Conservation (phyloP, 2,329 filamentous ascomycete species). For the Fusarium austroafricanum region DNA sequence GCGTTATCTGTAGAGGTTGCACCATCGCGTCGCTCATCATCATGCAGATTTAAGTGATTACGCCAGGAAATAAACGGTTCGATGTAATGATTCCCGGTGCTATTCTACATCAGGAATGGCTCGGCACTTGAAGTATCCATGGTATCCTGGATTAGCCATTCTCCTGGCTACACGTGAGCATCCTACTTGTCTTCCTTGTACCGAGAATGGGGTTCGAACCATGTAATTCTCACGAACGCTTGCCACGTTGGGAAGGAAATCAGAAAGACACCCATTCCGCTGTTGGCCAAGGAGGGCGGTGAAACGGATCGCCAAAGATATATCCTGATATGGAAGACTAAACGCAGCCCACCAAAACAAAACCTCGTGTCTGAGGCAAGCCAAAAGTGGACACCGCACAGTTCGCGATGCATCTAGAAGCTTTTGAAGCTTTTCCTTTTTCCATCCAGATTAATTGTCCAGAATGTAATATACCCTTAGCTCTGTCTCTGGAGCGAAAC, state of each 20-base stretch:
- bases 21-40: constrained; percentile 1
- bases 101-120: not conserved
- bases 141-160: constrained; percentile 5
- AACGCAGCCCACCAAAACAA: not conserved
- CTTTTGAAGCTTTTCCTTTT: not conserved
- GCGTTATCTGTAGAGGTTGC: not conserved
- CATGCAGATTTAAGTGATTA: constrained; percentile 6
- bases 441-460: not conserved
- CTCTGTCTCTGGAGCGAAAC: too few relatives aligned
- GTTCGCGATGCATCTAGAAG: constrained; percentile 17
- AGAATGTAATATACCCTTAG: not conserved
- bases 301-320: not conserved
- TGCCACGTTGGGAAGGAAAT: not conserved
- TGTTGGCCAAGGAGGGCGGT: not conserved
- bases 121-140: constrained; percentile 3
- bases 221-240: not conserved
- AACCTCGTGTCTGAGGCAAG: not conserved
- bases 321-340: not conserved
- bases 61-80: not conserved
- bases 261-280: too few relatives aligned
- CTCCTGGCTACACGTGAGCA: constrained; percentile 2
- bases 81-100: not conserved
- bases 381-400: not conserved
- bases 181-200: not conserved
- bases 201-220: not conserved